Percentiles rank a stretch among this genome's conserved stretches.
phyloP scores from a whole-genome alignment of 495 filamentous ascomycete genomes.

The Tuber aestivum region DNA sequence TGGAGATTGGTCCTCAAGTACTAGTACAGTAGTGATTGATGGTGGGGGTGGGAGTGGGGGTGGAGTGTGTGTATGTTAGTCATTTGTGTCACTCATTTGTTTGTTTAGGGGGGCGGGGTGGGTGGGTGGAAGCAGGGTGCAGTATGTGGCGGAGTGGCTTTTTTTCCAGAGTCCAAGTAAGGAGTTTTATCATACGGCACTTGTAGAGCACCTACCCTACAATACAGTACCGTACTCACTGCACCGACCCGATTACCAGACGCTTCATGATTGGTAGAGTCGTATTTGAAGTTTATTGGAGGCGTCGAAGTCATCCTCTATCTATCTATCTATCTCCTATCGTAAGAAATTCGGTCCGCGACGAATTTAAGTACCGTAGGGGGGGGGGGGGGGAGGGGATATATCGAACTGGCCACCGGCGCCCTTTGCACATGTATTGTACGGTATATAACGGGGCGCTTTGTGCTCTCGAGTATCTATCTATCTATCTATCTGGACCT shows the following conservation, averaged over 20 bases:
- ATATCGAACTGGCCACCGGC: no score
- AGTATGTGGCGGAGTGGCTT: not conserved
- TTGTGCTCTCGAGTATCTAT: not conserved
- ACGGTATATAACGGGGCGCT: not conserved
- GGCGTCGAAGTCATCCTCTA: not conserved
- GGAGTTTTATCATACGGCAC: not conserved
- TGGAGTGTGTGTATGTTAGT: no score
- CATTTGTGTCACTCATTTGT: not conserved
- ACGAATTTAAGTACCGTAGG: no score
- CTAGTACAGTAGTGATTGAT: no score
- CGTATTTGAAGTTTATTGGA: not conserved
- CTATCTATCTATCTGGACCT: no score
- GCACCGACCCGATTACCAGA: not conserved
- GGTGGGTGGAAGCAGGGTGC: no score
- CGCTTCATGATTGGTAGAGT: not conserved
- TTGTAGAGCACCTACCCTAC: no score
- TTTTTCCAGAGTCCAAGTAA: not conserved
- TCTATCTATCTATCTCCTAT: no score
- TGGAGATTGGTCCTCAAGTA: no score
- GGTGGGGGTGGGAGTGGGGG: not conserved
- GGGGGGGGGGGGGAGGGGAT: not conserved
- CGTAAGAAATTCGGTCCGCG: no score
- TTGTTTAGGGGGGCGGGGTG: not conserved
- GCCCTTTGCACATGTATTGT: no score
- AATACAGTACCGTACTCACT: no score